Percentiles rank a stretch among this genome's conserved stretches.
phyloP scores from a whole-genome alignment of 2,329 filamentous ascomycete genomes.

The Thielaviopsis populi region DNA sequence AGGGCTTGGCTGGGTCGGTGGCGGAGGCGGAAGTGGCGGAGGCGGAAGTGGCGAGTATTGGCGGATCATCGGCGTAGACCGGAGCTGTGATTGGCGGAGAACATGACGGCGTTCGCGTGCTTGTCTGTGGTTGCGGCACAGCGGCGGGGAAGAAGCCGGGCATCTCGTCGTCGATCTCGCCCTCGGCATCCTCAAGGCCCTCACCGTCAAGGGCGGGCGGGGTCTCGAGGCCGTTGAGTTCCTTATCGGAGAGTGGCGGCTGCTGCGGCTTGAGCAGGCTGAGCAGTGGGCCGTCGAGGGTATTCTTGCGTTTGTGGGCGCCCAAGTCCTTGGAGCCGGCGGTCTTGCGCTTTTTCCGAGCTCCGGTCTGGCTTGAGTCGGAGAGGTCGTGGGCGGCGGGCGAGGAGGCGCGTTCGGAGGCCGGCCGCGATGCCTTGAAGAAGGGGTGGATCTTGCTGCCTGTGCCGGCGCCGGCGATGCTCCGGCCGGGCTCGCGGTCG shows the following conservation, averaged over 20 bases:
- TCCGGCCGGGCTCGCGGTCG: background rate
- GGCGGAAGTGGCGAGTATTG: constrained; percentile 1
- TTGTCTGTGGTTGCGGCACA: background rate
- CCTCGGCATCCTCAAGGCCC: constrained; percentile 13
- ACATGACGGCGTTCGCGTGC: constrained; percentile 3
- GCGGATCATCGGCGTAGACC: constrained; percentile 11
- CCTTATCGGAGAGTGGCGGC: background rate
- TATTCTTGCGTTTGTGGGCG: background rate
- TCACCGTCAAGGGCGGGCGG: constrained; percentile 6
- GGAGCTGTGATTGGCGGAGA: constrained; percentile 2
- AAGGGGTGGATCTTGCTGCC: constrained; percentile 14
- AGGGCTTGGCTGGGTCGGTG: constrained; percentile 20
- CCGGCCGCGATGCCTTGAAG: constrained; percentile 11
- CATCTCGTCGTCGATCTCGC: constrained; percentile 12
- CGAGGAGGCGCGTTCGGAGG: background rate
- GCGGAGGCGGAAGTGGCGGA: constrained; percentile 4
- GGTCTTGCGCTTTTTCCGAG: constrained; percentile 15
- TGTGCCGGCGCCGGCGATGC: background rate
- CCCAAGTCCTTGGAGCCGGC: background rate
- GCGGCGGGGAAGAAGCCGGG: background rate
- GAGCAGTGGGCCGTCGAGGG: constrained; percentile 11
- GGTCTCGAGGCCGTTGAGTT: constrained; percentile 6
- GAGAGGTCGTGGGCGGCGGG: constrained; percentile 7
- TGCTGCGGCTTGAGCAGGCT: constrained; percentile 10
- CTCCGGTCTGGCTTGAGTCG: constrained; percentile 4